phyloP scores from a whole-genome alignment of 2,329 filamentous ascomycete species.

The Arachnomyces sp. region DNA sequence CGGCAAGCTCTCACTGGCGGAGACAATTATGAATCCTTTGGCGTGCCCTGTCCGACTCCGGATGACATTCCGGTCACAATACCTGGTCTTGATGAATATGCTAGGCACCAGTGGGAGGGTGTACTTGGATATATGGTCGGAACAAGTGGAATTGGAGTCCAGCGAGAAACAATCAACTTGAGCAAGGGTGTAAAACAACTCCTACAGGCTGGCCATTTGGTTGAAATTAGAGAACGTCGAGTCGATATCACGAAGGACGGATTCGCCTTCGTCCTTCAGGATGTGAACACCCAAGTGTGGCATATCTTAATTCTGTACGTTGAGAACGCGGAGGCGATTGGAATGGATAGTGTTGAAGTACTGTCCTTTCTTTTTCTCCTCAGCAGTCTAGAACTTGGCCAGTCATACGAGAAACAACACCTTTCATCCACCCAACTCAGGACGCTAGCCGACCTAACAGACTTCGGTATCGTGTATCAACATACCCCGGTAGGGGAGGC shows the following conservation, averaged over 20 bases:
- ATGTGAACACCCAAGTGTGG: conserved; percentile 96
- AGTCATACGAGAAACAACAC: conserved; percentile 79
- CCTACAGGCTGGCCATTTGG: conserved; percentile 70
- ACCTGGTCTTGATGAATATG: conserved; percentile 73
- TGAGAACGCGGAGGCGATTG: conserved; percentile 66
- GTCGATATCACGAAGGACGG: conserved; percentile 83
- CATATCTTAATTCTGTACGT: conserved; percentile 89
- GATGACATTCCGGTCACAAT: conserved; percentile 59
- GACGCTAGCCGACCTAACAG: conserved; percentile 83
- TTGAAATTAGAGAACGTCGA: conserved; percentile 51
- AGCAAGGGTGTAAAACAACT: conserved; percentile 78
- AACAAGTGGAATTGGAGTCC: conserved; percentile 41
- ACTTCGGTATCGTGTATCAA: conserved; percentile 85
- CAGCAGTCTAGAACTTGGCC: conserved; percentile 83
- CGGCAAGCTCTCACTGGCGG: conserved; percentile 82
- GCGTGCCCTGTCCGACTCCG: conserved; percentile 66
- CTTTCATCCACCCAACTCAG: conserved; percentile 73
- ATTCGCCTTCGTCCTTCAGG: conserved; percentile 90
- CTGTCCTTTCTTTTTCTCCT: conserved; percentile 94
- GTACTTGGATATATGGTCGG: conserved; percentile 91
- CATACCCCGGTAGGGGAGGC: conserved; percentile 33
- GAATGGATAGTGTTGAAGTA: conserved; percentile 85
- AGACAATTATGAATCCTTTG: conserved; percentile 80
- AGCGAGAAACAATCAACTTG: conserved; percentile 44
- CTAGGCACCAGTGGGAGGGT: conserved; percentile 85